Evolutionary conservation across 768 basidiomycete genomes (phyloP), one percentile per base, ranked within the genome.

Genomic region (Termitomyces bulborhizus): DNA sequence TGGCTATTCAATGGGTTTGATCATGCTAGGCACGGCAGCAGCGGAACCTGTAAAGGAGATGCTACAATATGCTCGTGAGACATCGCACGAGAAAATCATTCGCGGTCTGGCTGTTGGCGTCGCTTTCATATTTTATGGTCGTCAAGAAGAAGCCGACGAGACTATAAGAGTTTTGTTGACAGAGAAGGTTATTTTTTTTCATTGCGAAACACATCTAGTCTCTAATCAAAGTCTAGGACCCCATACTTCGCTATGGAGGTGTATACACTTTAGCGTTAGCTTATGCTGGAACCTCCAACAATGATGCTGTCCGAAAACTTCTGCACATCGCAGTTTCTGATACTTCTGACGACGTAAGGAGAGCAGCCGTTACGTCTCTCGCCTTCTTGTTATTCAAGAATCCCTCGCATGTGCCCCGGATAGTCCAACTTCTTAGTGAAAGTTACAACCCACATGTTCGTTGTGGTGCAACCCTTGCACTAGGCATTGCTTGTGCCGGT

Each of bases 1-100:
- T 40, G 97, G 97, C 13, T 98, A 92, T 70, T 90, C 95, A 1
- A 98, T 99, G 95, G 97, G 97, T 32, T 77, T 99, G 51, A 83
- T 98, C 66, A 98, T 98, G 95, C 80, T 99, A 6, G 97, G 94
- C n/a, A 94, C 93, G 3, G 94, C 84, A 15, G 85, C 85, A 42
- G 75, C 78, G 29, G 85, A 83, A 37, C 83, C 85, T 52, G 83
- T 93, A 36, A 86, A 90, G 29, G 97, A 99, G 73, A 98, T 98
- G 96, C 75, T 98, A 54, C 82, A 87, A 51, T 99, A 99, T 65
- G 94, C 97, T 29, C 83, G 89, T 53, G 97, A 99, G 67, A 99
- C 97, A 1, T 93, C 97, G 65, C 97, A 98, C 67, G 97, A 99
- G 76, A 99, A 98, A 76, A 98, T 98, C 65, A 98, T 98, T 53